Conservation (phyloP, 1,284 basidiomycete genomes). For the Pseudozyma sp. region DNA sequence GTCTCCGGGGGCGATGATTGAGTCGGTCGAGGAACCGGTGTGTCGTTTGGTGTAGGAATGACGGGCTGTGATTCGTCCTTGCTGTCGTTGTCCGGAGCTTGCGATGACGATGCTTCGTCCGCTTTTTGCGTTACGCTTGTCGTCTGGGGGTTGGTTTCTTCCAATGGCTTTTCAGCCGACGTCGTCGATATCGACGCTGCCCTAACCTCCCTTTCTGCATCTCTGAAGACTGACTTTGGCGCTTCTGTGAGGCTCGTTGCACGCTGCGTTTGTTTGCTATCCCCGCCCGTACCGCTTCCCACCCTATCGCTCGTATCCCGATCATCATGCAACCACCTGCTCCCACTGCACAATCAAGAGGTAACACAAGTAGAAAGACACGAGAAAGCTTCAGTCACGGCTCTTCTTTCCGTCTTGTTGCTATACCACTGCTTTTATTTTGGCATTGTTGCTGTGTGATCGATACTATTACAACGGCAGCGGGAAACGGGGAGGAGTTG, state of each 20-base stretch:
- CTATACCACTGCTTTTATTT: background rate
- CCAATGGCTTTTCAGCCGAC: background rate
- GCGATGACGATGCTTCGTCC: background rate
- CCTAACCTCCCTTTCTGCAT: background rate
- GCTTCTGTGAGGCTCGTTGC: background rate
- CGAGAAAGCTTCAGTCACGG: slow-evolving; percentile 19
- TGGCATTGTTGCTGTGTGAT: background rate
- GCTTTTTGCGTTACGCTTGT: background rate
- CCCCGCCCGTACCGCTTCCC: background rate
- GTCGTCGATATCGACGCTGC: background rate
- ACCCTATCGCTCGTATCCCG: slow-evolving; percentile 16
- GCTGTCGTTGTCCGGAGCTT: background rate
- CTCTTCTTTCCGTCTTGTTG: background rate
- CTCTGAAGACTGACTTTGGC: too few species aligned
- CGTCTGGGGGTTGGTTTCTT: too few species aligned
- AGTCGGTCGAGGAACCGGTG: background rate
- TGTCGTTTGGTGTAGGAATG: background rate
- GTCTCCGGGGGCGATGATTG: background rate
- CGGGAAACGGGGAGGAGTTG: slow-evolving; percentile 4
- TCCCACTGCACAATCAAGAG: slow-evolving; percentile 9
- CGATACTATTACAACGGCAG: background rate
- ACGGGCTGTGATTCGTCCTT: background rate
- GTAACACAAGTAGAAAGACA: background rate
- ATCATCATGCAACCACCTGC: slow-evolving; percentile 37
- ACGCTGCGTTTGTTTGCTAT: background rate